Percentiles rank a stretch among this genome's conserved stretches.
Conservation (phyloP, 2,329 filamentous ascomycete species). For the Rhynchosporium agropyri region DNA sequence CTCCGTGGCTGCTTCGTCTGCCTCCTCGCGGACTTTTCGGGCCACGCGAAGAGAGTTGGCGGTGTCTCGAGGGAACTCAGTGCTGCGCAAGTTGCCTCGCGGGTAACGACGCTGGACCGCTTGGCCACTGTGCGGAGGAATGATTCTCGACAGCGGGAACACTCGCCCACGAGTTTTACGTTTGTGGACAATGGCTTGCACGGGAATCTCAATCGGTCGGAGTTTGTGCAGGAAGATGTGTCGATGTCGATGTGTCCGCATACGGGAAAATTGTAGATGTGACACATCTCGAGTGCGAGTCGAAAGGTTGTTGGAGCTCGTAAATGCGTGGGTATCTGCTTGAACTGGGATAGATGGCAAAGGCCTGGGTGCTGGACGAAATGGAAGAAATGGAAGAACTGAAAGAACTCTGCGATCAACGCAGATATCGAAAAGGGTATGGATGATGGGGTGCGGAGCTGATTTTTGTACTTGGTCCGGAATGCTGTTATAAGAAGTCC, state of each 20-base stretch:
- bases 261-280: neutral
- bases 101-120: neutral
- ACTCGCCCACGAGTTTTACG: neutral
- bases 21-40: neutral
- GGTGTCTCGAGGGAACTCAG: neutral
- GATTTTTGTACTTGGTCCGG: neutral
- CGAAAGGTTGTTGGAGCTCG: neutral
- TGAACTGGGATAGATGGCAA: neutral
- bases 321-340: neutral
- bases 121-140: neutral
- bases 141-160: neutral
- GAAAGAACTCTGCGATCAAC: neutral
- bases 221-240: neutral
- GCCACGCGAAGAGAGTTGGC: constrained; percentile 3
- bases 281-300: neutral
- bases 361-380: no score
- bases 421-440: neutral
- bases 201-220: neutral
- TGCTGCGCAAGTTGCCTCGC: neutral
- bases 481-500: neutral
- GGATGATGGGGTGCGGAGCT: neutral
- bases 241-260: constrained; percentile 6
- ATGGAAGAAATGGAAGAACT: neutral
- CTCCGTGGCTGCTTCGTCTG: neutral
- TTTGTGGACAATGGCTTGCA: neutral